Conservation (phyloP, 2,329 filamentous ascomycete species). For the Exophiala phaeomuriformis region DNA sequence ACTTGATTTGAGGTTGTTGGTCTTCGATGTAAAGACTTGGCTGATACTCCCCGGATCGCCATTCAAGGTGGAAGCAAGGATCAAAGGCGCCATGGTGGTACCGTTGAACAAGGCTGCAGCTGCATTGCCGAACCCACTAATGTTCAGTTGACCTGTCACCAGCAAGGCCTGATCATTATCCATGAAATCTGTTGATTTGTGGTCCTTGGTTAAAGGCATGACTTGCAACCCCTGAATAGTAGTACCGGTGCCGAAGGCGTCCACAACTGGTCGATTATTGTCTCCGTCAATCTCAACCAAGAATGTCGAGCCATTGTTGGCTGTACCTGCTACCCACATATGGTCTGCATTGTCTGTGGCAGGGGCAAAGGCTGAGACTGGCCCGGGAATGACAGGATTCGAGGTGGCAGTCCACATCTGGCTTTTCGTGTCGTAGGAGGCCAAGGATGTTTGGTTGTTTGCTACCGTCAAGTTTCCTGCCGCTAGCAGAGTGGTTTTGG, state of each 20-base stretch:
- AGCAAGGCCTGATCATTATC: constrained; percentile 64
- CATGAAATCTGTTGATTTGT: constrained; percentile 58
- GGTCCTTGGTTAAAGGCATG: constrained; percentile 61
- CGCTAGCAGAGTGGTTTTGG: constrained; percentile 62
- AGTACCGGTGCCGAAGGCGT: constrained; percentile 58
- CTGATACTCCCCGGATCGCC: constrained; percentile 66
- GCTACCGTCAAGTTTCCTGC: constrained; percentile 68
- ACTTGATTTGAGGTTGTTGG: constrained; percentile 62
- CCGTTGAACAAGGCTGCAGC: constrained; percentile 88
- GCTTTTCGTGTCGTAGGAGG: constrained; percentile 62
- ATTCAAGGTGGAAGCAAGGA: constrained; percentile 63
- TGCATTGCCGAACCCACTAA: constrained; percentile 69
- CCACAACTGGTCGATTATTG: constrained; percentile 59
- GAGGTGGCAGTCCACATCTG: constrained; percentile 60
- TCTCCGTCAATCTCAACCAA: constrained; percentile 74
- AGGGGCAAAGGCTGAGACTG: constrained; percentile 66
- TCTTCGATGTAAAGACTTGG: constrained; percentile 73
- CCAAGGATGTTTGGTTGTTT: constrained; percentile 59
- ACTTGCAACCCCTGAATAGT: constrained; percentile 74
- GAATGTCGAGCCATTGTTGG: constrained; percentile 61
- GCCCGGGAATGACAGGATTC: constrained; percentile 64
- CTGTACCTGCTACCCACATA: constrained; percentile 75
- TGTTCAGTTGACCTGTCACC: constrained; percentile 72
- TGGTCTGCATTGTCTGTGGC: constrained; percentile 65
- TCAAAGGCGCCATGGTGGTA: constrained; percentile 66